Evolutionary conservation across 495 filamentous ascomycete species (phyloP).

Genomic region (Baudoinia panamericana): DNA sequence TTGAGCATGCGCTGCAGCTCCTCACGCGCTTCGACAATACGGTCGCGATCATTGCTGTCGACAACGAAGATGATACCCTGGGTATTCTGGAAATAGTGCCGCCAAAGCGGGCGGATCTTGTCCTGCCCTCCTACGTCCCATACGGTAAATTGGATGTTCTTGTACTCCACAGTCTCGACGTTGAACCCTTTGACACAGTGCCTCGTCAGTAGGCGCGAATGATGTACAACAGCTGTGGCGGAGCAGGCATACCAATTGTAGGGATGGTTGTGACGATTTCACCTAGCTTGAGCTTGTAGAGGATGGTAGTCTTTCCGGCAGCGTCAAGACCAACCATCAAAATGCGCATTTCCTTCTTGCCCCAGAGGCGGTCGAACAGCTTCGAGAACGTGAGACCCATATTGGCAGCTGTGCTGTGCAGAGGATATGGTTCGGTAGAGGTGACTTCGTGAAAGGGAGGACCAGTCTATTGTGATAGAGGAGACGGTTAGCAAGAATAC

Average conservation of each 20-base stretch:
- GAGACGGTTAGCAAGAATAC: no score
- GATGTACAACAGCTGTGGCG: background rate
- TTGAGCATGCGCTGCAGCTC: slow-evolving; percentile 99
- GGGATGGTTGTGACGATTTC: slow-evolving; percentile 99
- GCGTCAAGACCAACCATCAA: slow-evolving; percentile 99
- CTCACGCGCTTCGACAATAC: slow-evolving; percentile 96
- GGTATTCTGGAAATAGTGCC: slow-evolving; percentile 99
- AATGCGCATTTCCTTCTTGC: slow-evolving; percentile 99
- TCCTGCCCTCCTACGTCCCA: slow-evolving; percentile 99
- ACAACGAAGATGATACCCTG: slow-evolving; percentile 99
- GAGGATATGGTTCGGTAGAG: background rate
- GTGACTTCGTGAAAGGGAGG: slow-evolving; percentile 29
- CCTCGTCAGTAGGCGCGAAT: slow-evolving; percentile 7
- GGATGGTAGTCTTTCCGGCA: slow-evolving; percentile 98
- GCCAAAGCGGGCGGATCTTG: slow-evolving; percentile 99
- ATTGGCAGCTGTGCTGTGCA: no score
- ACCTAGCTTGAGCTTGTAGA: slow-evolving; percentile 99
- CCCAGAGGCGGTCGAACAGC: slow-evolving; percentile 88
- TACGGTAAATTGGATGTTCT: slow-evolving; percentile 99
- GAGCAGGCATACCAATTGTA: slow-evolving; percentile 75
- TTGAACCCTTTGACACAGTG: slow-evolving; percentile 96
- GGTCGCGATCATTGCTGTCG: slow-evolving; percentile 99
- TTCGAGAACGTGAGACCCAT: slow-evolving; percentile 94
- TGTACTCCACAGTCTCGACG: slow-evolving; percentile 99
- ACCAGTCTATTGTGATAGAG: no score